A percentile compares a stretch with the other conserved stretches of the same genome.
phyloP scores from a whole-genome alignment of 345 rosid genomes.

The Litchi chinensis region DNA sequence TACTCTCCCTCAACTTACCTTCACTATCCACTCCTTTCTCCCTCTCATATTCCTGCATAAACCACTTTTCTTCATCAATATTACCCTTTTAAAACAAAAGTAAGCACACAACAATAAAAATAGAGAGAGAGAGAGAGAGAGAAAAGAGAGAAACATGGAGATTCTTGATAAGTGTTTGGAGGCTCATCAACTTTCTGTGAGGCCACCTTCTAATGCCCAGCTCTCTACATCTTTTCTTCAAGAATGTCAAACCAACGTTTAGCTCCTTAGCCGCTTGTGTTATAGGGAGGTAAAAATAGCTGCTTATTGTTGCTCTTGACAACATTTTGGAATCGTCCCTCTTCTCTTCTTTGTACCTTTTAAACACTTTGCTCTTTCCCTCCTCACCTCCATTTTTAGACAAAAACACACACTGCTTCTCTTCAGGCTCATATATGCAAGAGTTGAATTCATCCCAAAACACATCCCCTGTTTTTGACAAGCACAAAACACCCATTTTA shows the following conservation, averaged over 20 bases:
- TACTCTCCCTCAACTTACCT: conserved; percentile 36
- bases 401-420: not conserved
- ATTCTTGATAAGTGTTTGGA: conserved; percentile 47
- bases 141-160: conserved; percentile 37
- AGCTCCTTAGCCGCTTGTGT: conserved; percentile 67
- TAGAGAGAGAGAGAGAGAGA: not conserved
- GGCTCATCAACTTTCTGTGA: conserved; percentile 64
- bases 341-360: conserved; percentile 21
- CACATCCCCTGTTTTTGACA: conserved; percentile 5
- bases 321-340: conserved; percentile 26
- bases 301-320: conserved; percentile 37
- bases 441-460: conserved; percentile 34
- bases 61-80: not conserved
- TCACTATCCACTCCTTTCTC: conserved; percentile 30
- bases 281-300: conserved; percentile 63
- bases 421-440: conserved; percentile 24
- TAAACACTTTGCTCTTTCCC: conserved; percentile 14
- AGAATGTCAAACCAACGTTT: conserved; percentile 57
- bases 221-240: conserved; percentile 72
- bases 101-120: not conserved
- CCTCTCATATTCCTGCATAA: conserved; percentile 33
- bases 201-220: conserved; percentile 70
- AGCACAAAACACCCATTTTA: not conserved
- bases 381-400: conserved; percentile 8
- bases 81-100: not conserved